Evolutionary conservation across 345 rosid species (phyloP).

Genomic region (Abelmoschus esculentus): DNA sequence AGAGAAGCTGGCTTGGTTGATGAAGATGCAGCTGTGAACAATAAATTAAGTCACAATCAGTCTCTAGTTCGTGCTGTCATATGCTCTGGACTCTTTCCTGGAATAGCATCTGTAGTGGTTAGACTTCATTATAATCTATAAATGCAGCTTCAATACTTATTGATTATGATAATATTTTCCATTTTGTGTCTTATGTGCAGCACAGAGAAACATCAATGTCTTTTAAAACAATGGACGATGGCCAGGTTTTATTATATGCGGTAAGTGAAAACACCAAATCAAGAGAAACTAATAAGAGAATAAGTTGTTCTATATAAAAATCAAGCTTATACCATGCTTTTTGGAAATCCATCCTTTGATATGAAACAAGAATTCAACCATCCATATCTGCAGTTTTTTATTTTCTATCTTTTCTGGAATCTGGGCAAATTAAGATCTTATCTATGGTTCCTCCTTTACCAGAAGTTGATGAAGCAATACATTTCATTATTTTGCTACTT

Average conservation of each 20-base stretch:
- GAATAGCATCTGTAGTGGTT: slow-evolving; percentile 93
- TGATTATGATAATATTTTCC: neutral
- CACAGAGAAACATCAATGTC: slow-evolving; percentile 91
- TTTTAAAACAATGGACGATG: slow-evolving; percentile 97
- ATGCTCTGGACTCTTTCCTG: slow-evolving; percentile 95
- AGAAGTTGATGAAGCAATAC: neutral
- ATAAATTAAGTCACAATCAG: slow-evolving; percentile 85
- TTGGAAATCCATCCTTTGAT: neutral
- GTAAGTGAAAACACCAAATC: slow-evolving; percentile 33
- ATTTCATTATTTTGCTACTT: neutral
- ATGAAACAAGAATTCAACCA: neutral
- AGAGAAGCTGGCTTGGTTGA: slow-evolving; percentile 76
- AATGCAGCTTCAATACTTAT: neutral
- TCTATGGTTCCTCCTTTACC: neutral
- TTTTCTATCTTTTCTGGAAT: neutral
- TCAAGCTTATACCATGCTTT: neutral
- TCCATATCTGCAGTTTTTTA: neutral
- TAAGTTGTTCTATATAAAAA: neutral
- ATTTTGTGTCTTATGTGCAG: slow-evolving; percentile 33
- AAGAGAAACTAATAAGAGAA: neutral
- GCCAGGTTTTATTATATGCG: slow-evolving; percentile 76
- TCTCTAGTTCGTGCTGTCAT: slow-evolving; percentile 86
- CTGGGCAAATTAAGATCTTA: neutral
- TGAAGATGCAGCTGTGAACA: slow-evolving; percentile 50
- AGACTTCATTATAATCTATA: slow-evolving; percentile 12